Conservation (phyloP, 371 early-diverging fungal species). For the Zopfochytrium polystomum region DNA sequence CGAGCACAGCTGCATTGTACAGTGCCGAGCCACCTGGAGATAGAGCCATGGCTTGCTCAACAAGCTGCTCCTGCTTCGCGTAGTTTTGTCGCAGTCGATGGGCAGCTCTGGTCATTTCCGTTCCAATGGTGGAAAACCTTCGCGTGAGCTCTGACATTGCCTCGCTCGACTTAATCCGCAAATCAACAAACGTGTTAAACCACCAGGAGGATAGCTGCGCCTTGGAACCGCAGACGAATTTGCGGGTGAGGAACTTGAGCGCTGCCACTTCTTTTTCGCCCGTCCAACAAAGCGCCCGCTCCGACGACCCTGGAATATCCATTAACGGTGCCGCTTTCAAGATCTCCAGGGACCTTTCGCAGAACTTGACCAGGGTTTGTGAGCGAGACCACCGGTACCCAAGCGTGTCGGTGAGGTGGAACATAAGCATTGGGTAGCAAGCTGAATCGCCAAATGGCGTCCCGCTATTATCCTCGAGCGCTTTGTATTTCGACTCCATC, state of each 20-base stretch:
- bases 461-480: background rate
- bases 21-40: slow-evolving; percentile 20
- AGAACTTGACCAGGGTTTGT: background rate
- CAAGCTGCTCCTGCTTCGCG: slow-evolving; percentile 1
- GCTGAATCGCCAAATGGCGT: slow-evolving; percentile 3
- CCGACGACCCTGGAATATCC: background rate
- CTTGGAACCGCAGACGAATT: slow-evolving; percentile 3
- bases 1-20: background rate
- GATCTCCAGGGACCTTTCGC: slow-evolving; percentile 3
- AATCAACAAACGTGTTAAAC: slow-evolving; percentile 1
- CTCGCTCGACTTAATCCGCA: slow-evolving; percentile 3
- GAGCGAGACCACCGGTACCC: slow-evolving; percentile 13
- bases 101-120: background rate
- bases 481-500: slow-evolving; percentile 1
- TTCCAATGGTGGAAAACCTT: background rate
- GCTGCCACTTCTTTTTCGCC: background rate
- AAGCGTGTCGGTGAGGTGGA: background rate
- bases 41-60: background rate
- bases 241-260: background rate
- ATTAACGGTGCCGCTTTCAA: slow-evolving; percentile 8
- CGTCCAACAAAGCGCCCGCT: slow-evolving; percentile 16
- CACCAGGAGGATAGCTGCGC: background rate
- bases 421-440: background rate
- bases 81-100: background rate
- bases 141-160: slow-evolving; percentile 1